Percentiles rank a stretch among this genome's conserved stretches.
phyloP scores from a whole-genome alignment of 805 yeast genomes.

The Sugiyamaella marilandica region DNA sequence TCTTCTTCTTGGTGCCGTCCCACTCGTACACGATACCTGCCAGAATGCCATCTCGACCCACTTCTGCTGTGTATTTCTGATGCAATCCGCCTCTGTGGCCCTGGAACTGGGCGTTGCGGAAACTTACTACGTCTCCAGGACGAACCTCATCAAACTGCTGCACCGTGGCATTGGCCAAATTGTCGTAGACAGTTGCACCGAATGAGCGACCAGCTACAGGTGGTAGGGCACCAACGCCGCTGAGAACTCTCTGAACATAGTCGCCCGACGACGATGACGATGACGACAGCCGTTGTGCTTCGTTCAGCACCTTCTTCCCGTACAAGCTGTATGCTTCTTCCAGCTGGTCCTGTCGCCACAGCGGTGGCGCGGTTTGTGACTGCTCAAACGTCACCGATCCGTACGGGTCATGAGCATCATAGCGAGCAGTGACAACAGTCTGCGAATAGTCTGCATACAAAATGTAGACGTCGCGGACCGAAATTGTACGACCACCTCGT shows the following conservation, averaged over 20 bases:
- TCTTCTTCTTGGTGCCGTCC: constrained; percentile 59
- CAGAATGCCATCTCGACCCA: constrained; percentile 56
- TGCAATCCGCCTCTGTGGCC: constrained; percentile 53
- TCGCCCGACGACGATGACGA: constrained; percentile 11
- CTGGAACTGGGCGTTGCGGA: constrained; percentile 69
- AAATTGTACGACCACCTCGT: constrained; percentile 49
- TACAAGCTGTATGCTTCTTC: constrained; percentile 44
- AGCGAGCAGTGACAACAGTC: constrained; percentile 53
- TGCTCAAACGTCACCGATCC: constrained; percentile 40
- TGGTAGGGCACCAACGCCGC: constrained; percentile 41
- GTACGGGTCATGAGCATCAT: constrained; percentile 50
- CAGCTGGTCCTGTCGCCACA: constrained; percentile 44
- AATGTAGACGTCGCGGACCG: constrained; percentile 62
- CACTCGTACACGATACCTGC: constrained; percentile 63
- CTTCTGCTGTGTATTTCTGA: constrained; percentile 51
- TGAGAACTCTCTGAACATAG: constrained; percentile 32
- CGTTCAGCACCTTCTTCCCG: constrained; percentile 48
- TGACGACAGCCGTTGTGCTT: constrained; percentile 39
- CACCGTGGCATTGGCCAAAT: constrained; percentile 45
- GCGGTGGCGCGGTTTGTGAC: constrained; percentile 38
- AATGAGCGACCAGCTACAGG: constrained; percentile 63
- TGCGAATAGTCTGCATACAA: constrained; percentile 71
- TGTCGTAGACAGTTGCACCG: constrained; percentile 69
- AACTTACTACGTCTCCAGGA: constrained; percentile 81
- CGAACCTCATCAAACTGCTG: constrained; percentile 56